Base-by-base conservation (phyloP, 148 eudicot genomes). In the Vaccinium vitisidaea region DNA sequence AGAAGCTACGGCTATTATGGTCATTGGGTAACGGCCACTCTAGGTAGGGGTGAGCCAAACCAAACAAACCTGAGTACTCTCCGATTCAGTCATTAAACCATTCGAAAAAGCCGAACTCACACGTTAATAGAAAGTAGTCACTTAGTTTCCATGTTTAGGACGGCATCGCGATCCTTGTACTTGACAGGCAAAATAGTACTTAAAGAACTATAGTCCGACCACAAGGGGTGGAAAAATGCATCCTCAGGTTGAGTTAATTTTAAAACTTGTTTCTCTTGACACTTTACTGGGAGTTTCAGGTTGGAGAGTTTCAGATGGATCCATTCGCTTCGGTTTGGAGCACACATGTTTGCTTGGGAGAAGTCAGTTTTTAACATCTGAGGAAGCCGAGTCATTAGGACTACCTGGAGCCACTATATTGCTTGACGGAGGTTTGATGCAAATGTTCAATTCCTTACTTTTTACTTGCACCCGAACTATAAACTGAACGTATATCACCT, bases 391-490 rank as follows among this genome's bases (percentile, higher is more conserved):
- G 80, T 87, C 87, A 80, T 82, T 95, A 53, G 98, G 98, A 83
- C 63, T 94, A 48, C 85, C 91, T 77, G 96, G 94, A 46, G 90
- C 93, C 59, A 89, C 91, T 73, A 87, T 92, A 48, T 85, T 97
- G 81, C 98, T 95, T 48, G 99, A 97, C 88, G 99, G 99, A 94
- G 99, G 99, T 96, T 85, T 88, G 88, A 32, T 74, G 16, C 69
- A 75, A 14, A 25, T 80, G 7, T 75, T 15, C 36, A 80, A 67
- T 39, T 32, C 75, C 18, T 49, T 55, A 15, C n/a, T 54, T 50
- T 4, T 61, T 39, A 23, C 67, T 2, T 19, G 23, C 8, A 67
- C 49, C 16, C 9, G 54, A 5, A 9, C 70, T 67, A 71, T 56
- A 36, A 12, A 25, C 19, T 25, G 19, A 46, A 77, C 12, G 25